These are phyloP conservation scores for Somion occarium DNA, from an alignment of 1,284 basidiomycete genomes.

Conservation along the genomic window DNA sequence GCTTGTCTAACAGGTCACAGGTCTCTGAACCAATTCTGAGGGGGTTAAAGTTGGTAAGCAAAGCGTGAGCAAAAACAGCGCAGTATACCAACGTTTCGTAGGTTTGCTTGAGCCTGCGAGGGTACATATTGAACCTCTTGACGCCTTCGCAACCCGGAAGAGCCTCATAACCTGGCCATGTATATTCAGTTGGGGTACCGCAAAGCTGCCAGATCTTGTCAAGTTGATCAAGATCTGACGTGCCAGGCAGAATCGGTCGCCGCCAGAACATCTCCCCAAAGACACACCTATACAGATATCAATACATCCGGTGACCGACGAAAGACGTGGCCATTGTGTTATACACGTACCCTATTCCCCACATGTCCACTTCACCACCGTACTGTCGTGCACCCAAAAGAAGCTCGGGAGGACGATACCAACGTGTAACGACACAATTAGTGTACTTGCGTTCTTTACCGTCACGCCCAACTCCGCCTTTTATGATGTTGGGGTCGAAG, in stretches of 20 bases:
- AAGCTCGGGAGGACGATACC: conserved; percentile 97
- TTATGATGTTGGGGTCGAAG: conserved; percentile 49
- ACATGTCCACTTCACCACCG: conserved; percentile 93
- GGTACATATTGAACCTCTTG: conserved; percentile 48
- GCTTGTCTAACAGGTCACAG: conserved; percentile 86
- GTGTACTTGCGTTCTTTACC: conserved; percentile 76
- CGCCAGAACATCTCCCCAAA: conserved; percentile 94
- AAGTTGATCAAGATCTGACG: conserved; percentile 87
- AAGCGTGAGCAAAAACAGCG: not conserved
- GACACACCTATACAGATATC: conserved; percentile 60
- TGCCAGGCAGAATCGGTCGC: conserved; percentile 85
- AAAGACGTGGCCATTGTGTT: not conserved
- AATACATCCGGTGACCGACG: conserved; percentile 5
- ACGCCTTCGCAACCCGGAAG: conserved; percentile 81
- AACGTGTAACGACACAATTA: conserved; percentile 97
- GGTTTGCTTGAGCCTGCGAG: conserved; percentile 48
- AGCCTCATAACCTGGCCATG: conserved; percentile 78
- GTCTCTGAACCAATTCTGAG: conserved; percentile 67
- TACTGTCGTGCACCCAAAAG: conserved; percentile 88
- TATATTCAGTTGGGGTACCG: conserved; percentile 79
- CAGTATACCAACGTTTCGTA: conserved; percentile 52
- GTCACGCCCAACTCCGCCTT: conserved; percentile 37
- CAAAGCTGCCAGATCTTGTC: conserved; percentile 89
- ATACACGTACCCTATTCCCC: conserved; percentile 86
- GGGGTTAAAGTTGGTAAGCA: conserved; percentile 5